Evolutionary conservation across 768 basidiomycete genomes (phyloP), one percentile per base, ranked within the genome.

Genomic region (Boletus rubescentipes): DNA sequence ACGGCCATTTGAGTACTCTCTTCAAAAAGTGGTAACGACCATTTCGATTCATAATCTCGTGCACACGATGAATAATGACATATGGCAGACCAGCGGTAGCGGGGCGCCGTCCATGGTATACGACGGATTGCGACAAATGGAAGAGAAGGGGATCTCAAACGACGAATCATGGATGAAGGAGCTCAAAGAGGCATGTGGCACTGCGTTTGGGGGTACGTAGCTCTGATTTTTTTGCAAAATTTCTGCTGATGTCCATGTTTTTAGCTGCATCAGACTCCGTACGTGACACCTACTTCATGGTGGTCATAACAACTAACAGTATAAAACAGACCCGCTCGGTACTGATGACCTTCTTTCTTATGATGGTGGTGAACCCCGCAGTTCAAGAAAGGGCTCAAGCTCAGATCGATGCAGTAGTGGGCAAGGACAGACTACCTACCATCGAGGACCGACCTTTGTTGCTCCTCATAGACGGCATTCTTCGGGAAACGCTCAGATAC

Each of bases 381-480:
- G 53, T 34, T 4, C 62, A 64, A 23, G 48, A 48, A 35, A 51
- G 29, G 6, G 54, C 46, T 0, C 49, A 55, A 12, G 40, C 55
- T 10, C 40, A 57, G n/a, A 57, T 62, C 4, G 61, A 65, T 35
- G 15, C 41, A 3, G 50, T 65, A 0, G 55, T 64, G 14, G 59
- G 61, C 23, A 64, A 48, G 34, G 36, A 30, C 18, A 49, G 55
- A 14, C 34, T 65, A 2, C 61, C 58, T 9, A 50, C 35, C 5
- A 53, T 57, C 23, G 51, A 60, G 4, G 55, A 66, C 40, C 42
- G 52, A 46, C 35, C 46, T 6, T 37, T 35, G 14, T 53, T 77
- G n/a, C 73, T 72, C 4, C 74, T 74, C 42, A 65, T 73, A 15
- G 63, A 59, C n/a, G 73, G 72, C 5, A 66, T 75, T 23, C 61